Evolutionary conservation across 352 stramenopile species (phyloP).

Genomic region (Pythium biforme): DNA sequence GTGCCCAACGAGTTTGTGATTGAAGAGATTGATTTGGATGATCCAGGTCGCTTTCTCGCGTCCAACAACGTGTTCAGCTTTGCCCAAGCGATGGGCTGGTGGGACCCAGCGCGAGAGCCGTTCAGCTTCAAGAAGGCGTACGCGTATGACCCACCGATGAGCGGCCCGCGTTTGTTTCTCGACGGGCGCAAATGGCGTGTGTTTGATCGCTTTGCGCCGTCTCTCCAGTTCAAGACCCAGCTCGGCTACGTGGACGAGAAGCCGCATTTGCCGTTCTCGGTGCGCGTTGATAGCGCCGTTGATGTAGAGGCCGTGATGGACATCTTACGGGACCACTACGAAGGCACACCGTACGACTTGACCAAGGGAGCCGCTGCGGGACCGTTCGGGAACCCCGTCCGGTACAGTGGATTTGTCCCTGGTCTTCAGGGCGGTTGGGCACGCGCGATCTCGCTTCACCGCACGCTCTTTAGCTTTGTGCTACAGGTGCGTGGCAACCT

Average conservation of each 20-base stretch:
- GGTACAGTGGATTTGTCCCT: slow-evolving; percentile 39
- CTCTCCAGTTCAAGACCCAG: slow-evolving; percentile 61
- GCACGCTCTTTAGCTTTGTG: slow-evolving; percentile 87
- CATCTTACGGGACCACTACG: slow-evolving; percentile 89
- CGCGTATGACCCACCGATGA: slow-evolving; percentile 50
- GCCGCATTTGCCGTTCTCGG: slow-evolving; percentile 82
- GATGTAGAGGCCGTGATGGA: slow-evolving; percentile 72
- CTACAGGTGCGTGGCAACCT: slow-evolving; percentile 44
- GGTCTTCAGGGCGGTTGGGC: slow-evolving; percentile 78
- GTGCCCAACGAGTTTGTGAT: slow-evolving; percentile 95
- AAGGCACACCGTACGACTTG: slow-evolving; percentile 89
- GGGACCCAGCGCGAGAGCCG: slow-evolving; percentile 40
- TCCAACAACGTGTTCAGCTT: slow-evolving; percentile 85
- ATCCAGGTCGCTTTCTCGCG: slow-evolving; percentile 87
- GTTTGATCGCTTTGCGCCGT: slow-evolving; percentile 78
- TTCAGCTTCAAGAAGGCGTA: slow-evolving; percentile 79
- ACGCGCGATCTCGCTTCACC: slow-evolving; percentile 90
- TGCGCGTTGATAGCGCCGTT: slow-evolving; percentile 68
- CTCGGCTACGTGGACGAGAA: slow-evolving; percentile 62
- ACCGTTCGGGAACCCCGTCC: slow-evolving; percentile 67
- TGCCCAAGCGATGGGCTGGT: slow-evolving; percentile 86
- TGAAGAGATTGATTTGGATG: slow-evolving; percentile 74
- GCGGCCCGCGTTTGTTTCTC: slow-evolving; percentile 54
- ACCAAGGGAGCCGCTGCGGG: slow-evolving; percentile 80
- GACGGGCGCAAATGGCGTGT: slow-evolving; percentile 89